Conservation (phyloP, 345 rosid genomes). For the Anacardium occidentale region DNA sequence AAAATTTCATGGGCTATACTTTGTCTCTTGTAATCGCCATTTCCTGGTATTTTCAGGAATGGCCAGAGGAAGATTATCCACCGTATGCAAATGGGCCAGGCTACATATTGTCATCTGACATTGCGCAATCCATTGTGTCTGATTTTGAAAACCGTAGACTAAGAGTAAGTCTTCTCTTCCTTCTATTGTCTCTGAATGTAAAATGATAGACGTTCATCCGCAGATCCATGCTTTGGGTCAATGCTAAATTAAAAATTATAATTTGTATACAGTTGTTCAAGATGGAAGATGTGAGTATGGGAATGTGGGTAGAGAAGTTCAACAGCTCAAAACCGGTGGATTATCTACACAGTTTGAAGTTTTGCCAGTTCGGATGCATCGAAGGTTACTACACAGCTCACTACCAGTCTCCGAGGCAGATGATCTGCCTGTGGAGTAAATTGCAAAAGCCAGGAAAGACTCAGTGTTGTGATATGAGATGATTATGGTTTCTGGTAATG, state of each 20-base stretch:
- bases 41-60: constrained; percentile 56
- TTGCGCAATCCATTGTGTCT: constrained; percentile 65
- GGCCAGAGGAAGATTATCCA: constrained; percentile 98
- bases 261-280: constrained; percentile 67
- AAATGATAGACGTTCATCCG: not conserved
- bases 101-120: constrained; percentile 76
- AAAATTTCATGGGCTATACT: not conserved
- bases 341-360: constrained; percentile 75
- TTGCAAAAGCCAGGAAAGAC: constrained; percentile 51
- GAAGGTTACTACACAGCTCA: constrained; percentile 86
- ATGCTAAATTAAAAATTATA: not conserved
- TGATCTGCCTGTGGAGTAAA: constrained; percentile 89
- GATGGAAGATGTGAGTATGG: constrained; percentile 99
- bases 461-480: constrained; percentile 89
- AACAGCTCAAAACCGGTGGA: constrained; percentile 73
- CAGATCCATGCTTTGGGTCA: not conserved
- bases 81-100: constrained; percentile 98
- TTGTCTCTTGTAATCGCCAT: not conserved
- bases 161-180: constrained; percentile 46
- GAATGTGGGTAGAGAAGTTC: constrained; percentile 98
- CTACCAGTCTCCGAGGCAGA: constrained; percentile 95
- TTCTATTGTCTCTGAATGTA: constrained; percentile 3
- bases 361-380: constrained; percentile 91
- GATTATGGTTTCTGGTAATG: constrained; percentile 17
- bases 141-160: constrained; percentile 77